Evolutionary conservation across 257 asterid species (phyloP).

Genomic region (Perilla frutescens): DNA sequence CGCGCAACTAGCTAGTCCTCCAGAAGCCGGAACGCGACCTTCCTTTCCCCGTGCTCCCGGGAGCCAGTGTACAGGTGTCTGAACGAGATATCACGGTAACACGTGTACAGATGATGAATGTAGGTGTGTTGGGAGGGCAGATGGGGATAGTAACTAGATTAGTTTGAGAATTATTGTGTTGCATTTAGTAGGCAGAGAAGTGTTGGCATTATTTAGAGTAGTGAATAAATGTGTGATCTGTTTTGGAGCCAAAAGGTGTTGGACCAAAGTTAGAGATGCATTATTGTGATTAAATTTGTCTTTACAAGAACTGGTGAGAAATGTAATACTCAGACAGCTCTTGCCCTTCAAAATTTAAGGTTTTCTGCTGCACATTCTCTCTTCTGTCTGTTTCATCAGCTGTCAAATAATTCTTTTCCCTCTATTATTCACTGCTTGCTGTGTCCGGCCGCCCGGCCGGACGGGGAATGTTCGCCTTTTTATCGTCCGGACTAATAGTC

Average conservation of each 20-base stretch:
- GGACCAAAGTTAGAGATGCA: constrained; percentile 29
- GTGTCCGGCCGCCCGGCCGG: too few species aligned
- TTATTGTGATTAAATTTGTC: constrained; percentile 30
- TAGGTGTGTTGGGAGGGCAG: background rate
- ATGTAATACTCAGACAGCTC: constrained; percentile 30
- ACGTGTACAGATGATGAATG: too few species aligned
- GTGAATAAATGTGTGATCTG: constrained; percentile 31
- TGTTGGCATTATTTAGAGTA: constrained; percentile 10
- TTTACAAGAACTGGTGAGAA: constrained; percentile 26
- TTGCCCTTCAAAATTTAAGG: background rate
- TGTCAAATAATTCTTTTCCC: constrained; percentile 6
- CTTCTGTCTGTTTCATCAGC: constrained; percentile 20
- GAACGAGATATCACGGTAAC: background rate
- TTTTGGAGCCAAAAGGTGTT: constrained; percentile 27
- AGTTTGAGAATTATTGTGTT: constrained; percentile 21
- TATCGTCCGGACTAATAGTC: too few species aligned
- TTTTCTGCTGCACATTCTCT: background rate
- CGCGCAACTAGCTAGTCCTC: constrained; percentile 7
- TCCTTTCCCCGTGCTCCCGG: too few species aligned
- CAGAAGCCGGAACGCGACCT: too few species aligned
- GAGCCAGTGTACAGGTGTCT: background rate
- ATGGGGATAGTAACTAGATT: background rate
- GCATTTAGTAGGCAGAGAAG: constrained; percentile 18
- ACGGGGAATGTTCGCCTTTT: too few species aligned
- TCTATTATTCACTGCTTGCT: background rate